phyloP scores from a whole-genome alignment of 805 yeast genomes.

The Candida easanensis region DNA sequence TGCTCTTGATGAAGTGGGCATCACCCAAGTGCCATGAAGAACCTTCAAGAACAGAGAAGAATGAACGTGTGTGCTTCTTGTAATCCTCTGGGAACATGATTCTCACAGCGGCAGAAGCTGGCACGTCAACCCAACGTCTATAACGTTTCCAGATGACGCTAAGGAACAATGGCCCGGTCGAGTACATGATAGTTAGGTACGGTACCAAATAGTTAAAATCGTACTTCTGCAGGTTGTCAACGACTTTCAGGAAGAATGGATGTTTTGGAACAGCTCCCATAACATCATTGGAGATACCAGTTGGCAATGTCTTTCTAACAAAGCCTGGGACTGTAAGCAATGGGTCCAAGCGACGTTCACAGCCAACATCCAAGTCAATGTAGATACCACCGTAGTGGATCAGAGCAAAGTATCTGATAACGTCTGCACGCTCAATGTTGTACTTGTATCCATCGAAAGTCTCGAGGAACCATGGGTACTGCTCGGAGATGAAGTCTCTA shows the following conservation, averaged over 20 bases:
- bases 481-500: slow-evolving; percentile 69
- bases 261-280: slow-evolving; percentile 88
- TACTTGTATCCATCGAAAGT: slow-evolving; percentile 77
- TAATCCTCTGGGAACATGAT: slow-evolving; percentile 74
- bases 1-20: slow-evolving; percentile 69
- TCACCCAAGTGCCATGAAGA: slow-evolving; percentile 93
- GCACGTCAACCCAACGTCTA: slow-evolving; percentile 68
- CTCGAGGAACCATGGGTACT: slow-evolving; percentile 82
- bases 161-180: slow-evolving; percentile 88
- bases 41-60: slow-evolving; percentile 75
- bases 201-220: slow-evolving; percentile 80
- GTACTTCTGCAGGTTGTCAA: slow-evolving; percentile 59
- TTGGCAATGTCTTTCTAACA: slow-evolving; percentile 82
- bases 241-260: slow-evolving; percentile 74
- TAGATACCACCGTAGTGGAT: slow-evolving; percentile 87
- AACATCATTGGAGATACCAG: slow-evolving; percentile 90
- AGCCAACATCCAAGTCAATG: slow-evolving; percentile 88
- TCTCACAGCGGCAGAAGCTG: slow-evolving; percentile 62
- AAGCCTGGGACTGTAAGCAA: slow-evolving; percentile 79
- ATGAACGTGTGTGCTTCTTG: slow-evolving; percentile 56
- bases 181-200: slow-evolving; percentile 86
- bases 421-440: slow-evolving; percentile 89
- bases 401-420: slow-evolving; percentile 81
- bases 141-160: slow-evolving; percentile 87
- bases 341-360: slow-evolving; percentile 76